Base-by-base conservation (phyloP, 371 early-diverging fungal species). In the Mucor mucedo region DNA sequence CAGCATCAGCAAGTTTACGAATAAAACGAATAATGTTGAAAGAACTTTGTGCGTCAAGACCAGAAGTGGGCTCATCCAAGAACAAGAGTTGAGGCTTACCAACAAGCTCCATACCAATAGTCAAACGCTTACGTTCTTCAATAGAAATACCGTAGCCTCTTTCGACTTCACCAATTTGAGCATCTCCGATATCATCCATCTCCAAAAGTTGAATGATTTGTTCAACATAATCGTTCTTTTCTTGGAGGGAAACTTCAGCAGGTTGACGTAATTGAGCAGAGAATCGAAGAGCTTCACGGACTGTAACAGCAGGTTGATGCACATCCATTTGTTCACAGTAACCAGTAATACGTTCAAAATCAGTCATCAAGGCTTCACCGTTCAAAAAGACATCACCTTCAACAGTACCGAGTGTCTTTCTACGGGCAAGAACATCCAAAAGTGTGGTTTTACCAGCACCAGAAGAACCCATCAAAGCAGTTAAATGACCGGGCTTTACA, bases 391-490 rank as follows among this genome's bases (percentile, higher is more conserved):
- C 77, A 30, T 77, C 70, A 35, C 95, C 95, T 9, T 87, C 81
- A 5, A 91, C 79, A 11, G 77, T 88, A 44, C 93, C 93, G 52
- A 85, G 83, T 16, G 89, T 91, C 79, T 91, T 91, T 66, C 93
- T 87, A 69, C 84, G 84, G 32, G 93, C 89, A 16, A 92, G 76
- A 0, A 93, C 83, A 77, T 97, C 95, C 66, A 94, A 66, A 1
- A 95, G 79, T 2, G 95, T 92, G 0, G 95, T 91, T 75, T 96
- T 96, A 55, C 97, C 97, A 39, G 92, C 89, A 62, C 94, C 94
- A 29, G 90, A 89, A 7, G 90, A 84, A 35, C 94, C 94, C 90
- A 95, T 89, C 13, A 95, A 69, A 4, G 94, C 96, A 62, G 50
- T 80, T 78, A 91, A 72, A 14, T 83, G 79, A 35, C 91, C 91